Conservation (phyloP, 495 filamentous ascomycete species). For the Xylaria palmicola region DNA sequence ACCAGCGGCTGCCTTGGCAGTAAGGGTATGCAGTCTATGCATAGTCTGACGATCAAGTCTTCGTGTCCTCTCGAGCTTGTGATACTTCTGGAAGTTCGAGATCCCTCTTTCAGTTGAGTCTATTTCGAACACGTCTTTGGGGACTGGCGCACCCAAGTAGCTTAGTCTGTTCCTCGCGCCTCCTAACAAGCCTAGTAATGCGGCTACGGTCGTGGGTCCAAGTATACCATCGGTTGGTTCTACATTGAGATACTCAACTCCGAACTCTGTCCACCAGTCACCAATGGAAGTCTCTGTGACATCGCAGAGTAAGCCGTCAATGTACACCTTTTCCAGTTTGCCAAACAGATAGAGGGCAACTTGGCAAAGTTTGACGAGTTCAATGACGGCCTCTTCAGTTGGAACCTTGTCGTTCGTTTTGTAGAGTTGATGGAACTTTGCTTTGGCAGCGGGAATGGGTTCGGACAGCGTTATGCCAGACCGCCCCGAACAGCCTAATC, state of each 20-base stretch:
- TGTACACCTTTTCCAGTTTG: conserved; percentile 83
- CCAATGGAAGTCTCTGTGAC: conserved; percentile 85
- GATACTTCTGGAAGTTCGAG: conserved; percentile 80
- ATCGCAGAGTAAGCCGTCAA: conserved; percentile 91
- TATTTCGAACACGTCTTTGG: conserved; percentile 92
- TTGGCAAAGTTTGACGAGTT: conserved; percentile 91
- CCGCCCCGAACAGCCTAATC: conserved; percentile 86
- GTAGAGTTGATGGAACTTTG: conserved; percentile 92
- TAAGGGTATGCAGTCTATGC: conserved; percentile 72
- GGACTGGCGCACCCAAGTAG: conserved; percentile 73
- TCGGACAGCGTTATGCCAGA: conserved; percentile 75
- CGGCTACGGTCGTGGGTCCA: conserved; percentile 89
- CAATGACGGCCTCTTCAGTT: conserved; percentile 73
- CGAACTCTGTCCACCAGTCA: conserved; percentile 96
- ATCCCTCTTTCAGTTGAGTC: conserved; percentile 78
- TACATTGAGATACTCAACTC: conserved; percentile 82
- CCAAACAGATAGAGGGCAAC: conserved; percentile 83
- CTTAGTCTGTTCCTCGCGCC: conserved; percentile 87
- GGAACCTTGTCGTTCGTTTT: conserved; percentile 78
- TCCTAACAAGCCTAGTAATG: conserved; percentile 80
- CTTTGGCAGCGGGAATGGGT: conserved; percentile 75
- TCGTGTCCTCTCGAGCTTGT: conserved; percentile 74
- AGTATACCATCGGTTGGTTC: conserved; percentile 91
- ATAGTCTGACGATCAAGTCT: conserved; percentile 81
- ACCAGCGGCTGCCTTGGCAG: conserved; percentile 82